Evolutionary conservation across 108 stramenopile genomes (phyloP).

Genomic region (Asterionellopsis glacialis): DNA sequence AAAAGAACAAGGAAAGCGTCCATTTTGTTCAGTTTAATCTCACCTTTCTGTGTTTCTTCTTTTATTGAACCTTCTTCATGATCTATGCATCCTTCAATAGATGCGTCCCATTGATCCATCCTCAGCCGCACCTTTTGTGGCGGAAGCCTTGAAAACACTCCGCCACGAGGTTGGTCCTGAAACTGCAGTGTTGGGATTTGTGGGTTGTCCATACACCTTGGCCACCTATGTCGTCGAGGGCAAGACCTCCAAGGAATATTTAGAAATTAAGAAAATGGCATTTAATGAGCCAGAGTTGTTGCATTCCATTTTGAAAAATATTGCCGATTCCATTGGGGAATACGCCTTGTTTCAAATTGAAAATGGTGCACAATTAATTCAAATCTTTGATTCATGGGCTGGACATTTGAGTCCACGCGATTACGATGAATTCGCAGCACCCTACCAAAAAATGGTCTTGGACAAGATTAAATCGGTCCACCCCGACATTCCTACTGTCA

Average conservation of each 20-base stretch:
- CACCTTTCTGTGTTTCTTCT: no score
- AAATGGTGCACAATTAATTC: constrained; percentile 95
- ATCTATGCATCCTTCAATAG: constrained; percentile 10
- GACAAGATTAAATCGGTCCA: constrained; percentile 86
- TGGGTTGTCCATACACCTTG: constrained; percentile 98
- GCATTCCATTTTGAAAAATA: constrained; percentile 82
- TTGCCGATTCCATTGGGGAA: constrained; percentile 87
- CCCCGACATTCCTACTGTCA: constrained; percentile 93
- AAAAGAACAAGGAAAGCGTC: background rate
- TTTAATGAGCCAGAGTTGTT: constrained; percentile 85
- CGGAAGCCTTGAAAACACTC: constrained; percentile 82
- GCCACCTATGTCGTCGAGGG: constrained; percentile 98
- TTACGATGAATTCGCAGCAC: constrained; percentile 93
- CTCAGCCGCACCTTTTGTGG: constrained; percentile 84
- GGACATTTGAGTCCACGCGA: constrained; percentile 90
- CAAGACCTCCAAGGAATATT: constrained; percentile 89
- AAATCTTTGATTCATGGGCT: constrained; percentile 99
- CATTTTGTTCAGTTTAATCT: background rate
- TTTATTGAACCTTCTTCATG: background rate
- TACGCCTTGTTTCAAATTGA: constrained; percentile 96
- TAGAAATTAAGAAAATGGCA: constrained; percentile 93
- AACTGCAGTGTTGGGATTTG: constrained; percentile 97
- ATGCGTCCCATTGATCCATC: constrained; percentile 85
- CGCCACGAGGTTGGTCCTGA: constrained; percentile 80
- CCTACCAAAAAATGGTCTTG: constrained; percentile 92